Base-by-base conservation (phyloP, 2,329 filamentous ascomycete genomes). In the Aspergillus fischeri region DNA sequence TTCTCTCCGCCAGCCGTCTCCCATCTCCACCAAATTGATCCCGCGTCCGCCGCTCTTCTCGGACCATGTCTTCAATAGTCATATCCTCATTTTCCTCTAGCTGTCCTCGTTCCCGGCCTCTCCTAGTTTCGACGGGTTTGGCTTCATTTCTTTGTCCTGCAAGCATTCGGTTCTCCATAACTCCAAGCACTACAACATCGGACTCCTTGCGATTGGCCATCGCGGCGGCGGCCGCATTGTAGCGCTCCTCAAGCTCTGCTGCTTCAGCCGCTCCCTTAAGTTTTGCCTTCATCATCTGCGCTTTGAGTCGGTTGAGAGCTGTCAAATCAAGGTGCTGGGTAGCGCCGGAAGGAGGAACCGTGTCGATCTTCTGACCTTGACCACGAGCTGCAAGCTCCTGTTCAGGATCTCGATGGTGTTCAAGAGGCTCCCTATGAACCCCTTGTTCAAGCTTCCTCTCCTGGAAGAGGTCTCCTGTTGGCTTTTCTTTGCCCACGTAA, bases 221-320 rank as follows among this genome's bases (percentile, higher is more conserved):
- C 11, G 81, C 80, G 10, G 87, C 84, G 17, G 89, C 81, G 0
- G 91, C 91, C 35, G 83, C 81, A 65, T 92, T 90, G 77, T 96
- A 99, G 64, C 94, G 87, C 21, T 84, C 83, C 71, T 99, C 91
- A 1, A 99, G 83, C 63, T 87, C 83, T 2, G 84, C 84, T 1
- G 86, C 88, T 63, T 96, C 86, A 0, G 91, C 83, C 0, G 90
- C 86, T 17, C 88, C 87, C 59, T 87, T 88, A 49, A 99, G 78
- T 70, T 95, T 96, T 4, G 94, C 94, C 72, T 95, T 97, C 89
- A 99, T 93, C 80, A 97, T 87, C 68, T 94, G 89, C 0, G 94
- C 94, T 63, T 93, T 92, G 51, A 99, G 83, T 59, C 90, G 87
- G 74, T 99, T 99, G 55, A 99, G 80, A 0, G 87, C 80, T 0